These are phyloP conservation scores for Nicotiana paniculata DNA, from an alignment of 257 asterid species.

Conservation along the genomic window DNA sequence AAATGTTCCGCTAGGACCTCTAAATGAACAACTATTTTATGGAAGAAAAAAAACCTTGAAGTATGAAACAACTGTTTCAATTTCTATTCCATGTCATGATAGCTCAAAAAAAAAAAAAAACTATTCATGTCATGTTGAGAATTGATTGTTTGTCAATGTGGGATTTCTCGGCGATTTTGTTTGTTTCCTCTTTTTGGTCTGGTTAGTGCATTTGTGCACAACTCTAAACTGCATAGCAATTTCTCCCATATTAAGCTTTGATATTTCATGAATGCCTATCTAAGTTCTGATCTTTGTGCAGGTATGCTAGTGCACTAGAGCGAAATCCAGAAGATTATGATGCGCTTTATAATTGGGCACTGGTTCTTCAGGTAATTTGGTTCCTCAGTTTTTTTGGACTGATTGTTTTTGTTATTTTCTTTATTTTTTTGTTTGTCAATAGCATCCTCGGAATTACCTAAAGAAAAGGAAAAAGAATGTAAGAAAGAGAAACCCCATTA, in stretches of 20 bases:
- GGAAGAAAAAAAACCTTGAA: background rate
- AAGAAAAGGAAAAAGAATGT: background rate
- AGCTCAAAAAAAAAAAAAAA: background rate
- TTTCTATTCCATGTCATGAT: background rate
- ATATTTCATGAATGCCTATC: conserved; percentile 13
- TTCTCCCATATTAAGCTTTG: background rate
- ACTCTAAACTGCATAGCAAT: conserved; percentile 1
- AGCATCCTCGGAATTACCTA: background rate
- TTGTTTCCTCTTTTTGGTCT: background rate
- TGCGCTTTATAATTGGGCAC: conserved; percentile 98
- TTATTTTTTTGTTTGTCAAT: background rate
- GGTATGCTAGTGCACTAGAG: conserved; percentile 89
- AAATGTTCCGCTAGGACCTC: background rate
- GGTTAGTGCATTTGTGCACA: background rate
- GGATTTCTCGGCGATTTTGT: background rate
- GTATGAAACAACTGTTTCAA: background rate
- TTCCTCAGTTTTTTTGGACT: background rate
- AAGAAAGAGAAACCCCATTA: conserved; percentile 7
- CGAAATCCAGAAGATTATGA: conserved; percentile 92
- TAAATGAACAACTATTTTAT: background rate
- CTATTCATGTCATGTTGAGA: background rate
- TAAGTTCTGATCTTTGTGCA: conserved; percentile 28
- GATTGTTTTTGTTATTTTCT: background rate
- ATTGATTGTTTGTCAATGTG: conserved; percentile 4
- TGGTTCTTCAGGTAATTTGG: conserved; percentile 81